Evolutionary conservation across 2,329 filamentous ascomycete species (phyloP).

Genomic region (Fusarium austroafricanum): DNA sequence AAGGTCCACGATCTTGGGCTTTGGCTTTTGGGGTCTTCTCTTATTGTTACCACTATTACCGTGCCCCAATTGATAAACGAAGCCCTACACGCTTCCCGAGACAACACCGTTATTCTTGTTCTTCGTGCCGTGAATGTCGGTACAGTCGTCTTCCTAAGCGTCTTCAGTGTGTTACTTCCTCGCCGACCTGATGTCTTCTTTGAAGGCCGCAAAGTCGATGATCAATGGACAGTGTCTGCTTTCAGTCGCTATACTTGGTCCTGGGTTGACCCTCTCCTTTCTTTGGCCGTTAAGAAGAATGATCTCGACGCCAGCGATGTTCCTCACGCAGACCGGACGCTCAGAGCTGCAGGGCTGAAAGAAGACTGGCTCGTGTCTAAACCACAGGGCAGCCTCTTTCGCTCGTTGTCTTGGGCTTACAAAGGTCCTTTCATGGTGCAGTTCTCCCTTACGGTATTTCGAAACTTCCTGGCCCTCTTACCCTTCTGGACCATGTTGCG

Average conservation of each 20-base stretch:
- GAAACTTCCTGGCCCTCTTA: conserved; percentile 71
- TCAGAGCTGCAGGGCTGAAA: conserved; percentile 62
- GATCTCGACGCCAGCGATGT: conserved; percentile 72
- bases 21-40: conserved; percentile 61
- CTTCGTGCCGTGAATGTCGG: conserved; percentile 60
- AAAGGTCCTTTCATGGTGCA: conserved; percentile 67
- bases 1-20: conserved; percentile 65
- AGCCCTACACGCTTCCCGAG: conserved; percentile 46
- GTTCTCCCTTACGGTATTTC: conserved; percentile 65
- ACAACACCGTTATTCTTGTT: conserved; percentile 56
- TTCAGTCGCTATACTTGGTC: conserved; percentile 72
- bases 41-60: conserved; percentile 57
- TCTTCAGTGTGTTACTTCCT: conserved; percentile 67
- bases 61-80: conserved; percentile 59
- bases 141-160: conserved; percentile 57
- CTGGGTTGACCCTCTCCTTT: conserved; percentile 70
- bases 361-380: conserved; percentile 61
- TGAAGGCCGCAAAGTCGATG: conserved; percentile 70
- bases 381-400: conserved; percentile 67
- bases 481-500: conserved; percentile 77
- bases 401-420: conserved; percentile 69
- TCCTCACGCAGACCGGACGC: conserved; percentile 68
- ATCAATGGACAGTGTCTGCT: conserved; percentile 69
- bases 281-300: conserved; percentile 65
- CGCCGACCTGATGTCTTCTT: conserved; percentile 75